Conservation (phyloP, 306 rosid species). For the Sicyos edulis region DNA sequence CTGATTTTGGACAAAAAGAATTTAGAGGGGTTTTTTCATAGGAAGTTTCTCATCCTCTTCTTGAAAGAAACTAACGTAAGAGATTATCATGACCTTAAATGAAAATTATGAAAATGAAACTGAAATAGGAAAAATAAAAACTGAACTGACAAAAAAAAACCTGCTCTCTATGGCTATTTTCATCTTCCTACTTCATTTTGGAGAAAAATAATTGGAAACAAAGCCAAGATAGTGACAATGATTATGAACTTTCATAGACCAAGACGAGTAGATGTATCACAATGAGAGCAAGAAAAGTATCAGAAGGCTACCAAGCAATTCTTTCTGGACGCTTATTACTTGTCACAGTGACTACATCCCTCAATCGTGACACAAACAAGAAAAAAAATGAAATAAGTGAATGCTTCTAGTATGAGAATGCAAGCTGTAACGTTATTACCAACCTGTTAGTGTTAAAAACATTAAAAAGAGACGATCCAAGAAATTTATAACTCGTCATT, state of each 20-base stretch:
- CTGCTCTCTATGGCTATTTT: not conserved
- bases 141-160: not conserved
- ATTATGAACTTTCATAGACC: not conserved
- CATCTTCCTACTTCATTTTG: not conserved
- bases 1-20: not conserved
- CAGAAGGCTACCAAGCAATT: not conserved
- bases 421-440: not conserved
- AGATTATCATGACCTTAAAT: not conserved
- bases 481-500: not conserved
- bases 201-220: not conserved
- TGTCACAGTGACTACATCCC: not conserved
- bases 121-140: not conserved
- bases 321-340: not conserved
- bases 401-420: conserved; percentile 3
- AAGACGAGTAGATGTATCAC: not conserved
- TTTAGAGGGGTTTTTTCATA: not conserved
- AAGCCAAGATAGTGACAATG: not conserved
- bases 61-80: not conserved
- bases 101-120: not conserved
- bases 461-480: not conserved
- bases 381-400: not conserved
- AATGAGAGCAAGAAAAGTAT: not conserved
- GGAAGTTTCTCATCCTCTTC: not conserved
- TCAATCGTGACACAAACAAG: not conserved
- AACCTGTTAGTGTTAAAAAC: not conserved